These are phyloP conservation scores for Globisporangium spinosum DNA, from an alignment of 352 stramenopile species.

Conservation along the genomic window DNA sequence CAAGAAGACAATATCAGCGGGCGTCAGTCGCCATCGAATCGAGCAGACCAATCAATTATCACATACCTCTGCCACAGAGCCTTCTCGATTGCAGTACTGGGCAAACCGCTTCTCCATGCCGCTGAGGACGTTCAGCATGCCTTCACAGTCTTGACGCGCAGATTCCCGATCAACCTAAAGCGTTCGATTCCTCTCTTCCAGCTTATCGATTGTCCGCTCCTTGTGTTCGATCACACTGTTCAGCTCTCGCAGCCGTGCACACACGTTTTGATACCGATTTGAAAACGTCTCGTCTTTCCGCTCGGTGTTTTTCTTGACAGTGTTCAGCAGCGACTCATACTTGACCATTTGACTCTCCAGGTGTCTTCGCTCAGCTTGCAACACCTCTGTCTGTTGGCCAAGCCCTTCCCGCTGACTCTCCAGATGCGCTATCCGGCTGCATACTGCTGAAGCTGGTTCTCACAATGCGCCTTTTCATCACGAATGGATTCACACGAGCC, in stretches of 20 bases:
- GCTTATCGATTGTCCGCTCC: conserved; percentile 44
- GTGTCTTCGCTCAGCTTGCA: conserved; percentile 28
- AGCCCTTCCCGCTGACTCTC: conserved; percentile 54
- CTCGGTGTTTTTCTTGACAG: conserved; percentile 56
- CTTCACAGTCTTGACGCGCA: conserved; percentile 75
- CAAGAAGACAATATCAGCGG: background rate
- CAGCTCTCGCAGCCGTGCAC: conserved; percentile 56
- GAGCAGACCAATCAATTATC: background rate
- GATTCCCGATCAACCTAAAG: conserved; percentile 55
- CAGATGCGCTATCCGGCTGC: conserved; percentile 56
- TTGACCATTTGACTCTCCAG: conserved; percentile 52
- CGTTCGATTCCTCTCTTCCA: conserved; percentile 38
- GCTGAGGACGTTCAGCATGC: conserved; percentile 78
- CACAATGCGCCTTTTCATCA: conserved; percentile 60
- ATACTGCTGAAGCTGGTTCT: conserved; percentile 69
- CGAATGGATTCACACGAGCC: conserved; percentile 49
- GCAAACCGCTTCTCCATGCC: conserved; percentile 83
- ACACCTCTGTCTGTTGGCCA: conserved; percentile 29
- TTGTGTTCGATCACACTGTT: conserved; percentile 54
- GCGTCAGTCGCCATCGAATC: background rate
- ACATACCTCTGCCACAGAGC: conserved; percentile 63
- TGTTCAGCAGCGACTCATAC: conserved; percentile 56
- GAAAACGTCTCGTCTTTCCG: conserved; percentile 63
- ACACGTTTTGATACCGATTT: conserved; percentile 68
- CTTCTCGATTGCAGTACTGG: conserved; percentile 69